Conservation (phyloP, 1,139 yeast genomes). For the Schizosaccharomyces versatilis region DNA sequence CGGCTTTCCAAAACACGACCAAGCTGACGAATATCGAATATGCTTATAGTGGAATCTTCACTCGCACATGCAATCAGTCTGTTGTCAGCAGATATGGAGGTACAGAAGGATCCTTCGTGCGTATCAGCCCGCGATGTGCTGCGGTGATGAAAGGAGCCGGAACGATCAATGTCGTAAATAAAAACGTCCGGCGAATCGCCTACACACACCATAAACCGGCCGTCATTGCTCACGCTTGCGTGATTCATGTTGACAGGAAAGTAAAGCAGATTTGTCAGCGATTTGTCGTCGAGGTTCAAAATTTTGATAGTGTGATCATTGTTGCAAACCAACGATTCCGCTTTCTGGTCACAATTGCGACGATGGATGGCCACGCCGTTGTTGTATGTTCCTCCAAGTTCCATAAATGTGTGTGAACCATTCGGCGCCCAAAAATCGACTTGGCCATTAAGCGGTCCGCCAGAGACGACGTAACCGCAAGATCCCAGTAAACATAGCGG, state of each 20-base stretch:
- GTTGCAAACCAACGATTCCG: not conserved
- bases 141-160: not conserved
- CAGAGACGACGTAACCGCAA: not conserved
- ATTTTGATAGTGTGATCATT: conserved; percentile 1
- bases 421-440: conserved; percentile 1
- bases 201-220: conserved; percentile 8
- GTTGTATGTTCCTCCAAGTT: not conserved
- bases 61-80: not conserved
- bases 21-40: not conserved
- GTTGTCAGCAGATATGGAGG: not conserved
- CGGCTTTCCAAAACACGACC: not conserved
- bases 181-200: conserved; percentile 9
- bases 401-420: not conserved
- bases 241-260: conserved; percentile 8
- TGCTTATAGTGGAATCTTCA: conserved; percentile 1
- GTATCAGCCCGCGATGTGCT: not conserved
- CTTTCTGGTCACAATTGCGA: not conserved
- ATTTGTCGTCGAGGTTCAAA: not conserved
- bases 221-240: conserved; percentile 7
- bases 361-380: not conserved
- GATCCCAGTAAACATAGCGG: not conserved
- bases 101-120: not conserved
- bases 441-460: not conserved
- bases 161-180: conserved; percentile 4
- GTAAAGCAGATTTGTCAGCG: not conserved